Evolutionary conservation across 495 filamentous ascomycete species (phyloP).

Genomic region (Penicillium longicatenatum): DNA sequence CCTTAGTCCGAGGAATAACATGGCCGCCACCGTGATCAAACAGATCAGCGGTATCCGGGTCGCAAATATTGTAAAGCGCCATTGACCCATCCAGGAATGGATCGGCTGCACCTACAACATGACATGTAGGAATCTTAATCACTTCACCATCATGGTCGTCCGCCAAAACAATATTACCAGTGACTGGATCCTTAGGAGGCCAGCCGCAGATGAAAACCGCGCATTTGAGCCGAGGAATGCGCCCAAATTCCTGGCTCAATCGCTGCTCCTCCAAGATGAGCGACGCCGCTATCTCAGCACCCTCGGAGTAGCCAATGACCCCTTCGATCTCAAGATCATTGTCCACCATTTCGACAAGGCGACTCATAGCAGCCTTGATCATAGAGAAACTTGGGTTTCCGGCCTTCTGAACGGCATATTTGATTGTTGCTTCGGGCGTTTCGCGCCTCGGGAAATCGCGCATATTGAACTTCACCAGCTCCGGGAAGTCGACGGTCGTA

Average conservation of each 20-base stretch:
- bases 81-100: constrained; percentile 53
- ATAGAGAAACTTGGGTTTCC: constrained; percentile 16
- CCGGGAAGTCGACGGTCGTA: constrained; percentile 9
- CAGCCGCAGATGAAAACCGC: constrained; percentile 58
- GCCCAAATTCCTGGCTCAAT: constrained; percentile 35
- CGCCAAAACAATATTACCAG: constrained; percentile 39
- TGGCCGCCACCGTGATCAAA: constrained; percentile 61
- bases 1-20: constrained; percentile 51
- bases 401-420: constrained; percentile 10
- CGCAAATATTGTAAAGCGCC: constrained; percentile 58
- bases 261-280: constrained; percentile 52
- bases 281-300: constrained; percentile 58
- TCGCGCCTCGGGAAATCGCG: constrained; percentile 25
- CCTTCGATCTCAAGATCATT: constrained; percentile 37
- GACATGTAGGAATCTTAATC: constrained; percentile 56
- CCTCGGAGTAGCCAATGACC: constrained; percentile 64
- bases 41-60: constrained; percentile 43
- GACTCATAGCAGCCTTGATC: constrained; percentile 15
- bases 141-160: constrained; percentile 48
- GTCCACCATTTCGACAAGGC: constrained; percentile 26
- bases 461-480: constrained; percentile 16
- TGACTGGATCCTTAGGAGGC: constrained; percentile 51
- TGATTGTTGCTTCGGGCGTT: constrained; percentile 24
- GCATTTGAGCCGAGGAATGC: constrained; percentile 51
- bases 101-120: constrained; percentile 60